Evolutionary conservation across 352 stramenopile genomes (phyloP), one percentile per base, ranked within the genome.

Genomic region (Peronospora belbahrii): DNA sequence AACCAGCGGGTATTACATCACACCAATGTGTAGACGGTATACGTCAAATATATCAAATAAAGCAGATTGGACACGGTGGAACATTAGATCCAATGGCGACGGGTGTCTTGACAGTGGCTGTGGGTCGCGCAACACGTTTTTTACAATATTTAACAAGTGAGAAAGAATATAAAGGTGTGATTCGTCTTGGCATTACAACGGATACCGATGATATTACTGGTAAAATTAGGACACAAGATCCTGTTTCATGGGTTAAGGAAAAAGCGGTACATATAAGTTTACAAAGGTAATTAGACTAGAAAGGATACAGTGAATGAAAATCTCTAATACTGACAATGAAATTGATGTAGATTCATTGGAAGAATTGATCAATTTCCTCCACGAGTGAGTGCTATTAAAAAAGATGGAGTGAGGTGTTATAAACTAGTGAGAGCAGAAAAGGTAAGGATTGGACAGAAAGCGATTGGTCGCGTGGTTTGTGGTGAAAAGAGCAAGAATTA

Each of bases 11-110:
- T 11, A 44, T 88, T 47, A 94, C 67, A 37, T 94, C 83, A 19
- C 81, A 93, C 50, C 65, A 76, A 37, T 91, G 80, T 56, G 81
- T 94, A 23, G 65, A 56, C 5, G 45, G 67, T 22, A 56, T 88
- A 41, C 78, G 83, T 28, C 80, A 77, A 36, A 56, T 88, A 33
- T 79, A 93, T 36, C 67, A 71, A 44, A 92, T 74, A 22, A 70
- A 65, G 14, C 74, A 78, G 33, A 68, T 94, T 8, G 83, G 83
- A 30, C 83, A 94, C 42, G 79, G 69, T 31, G 83, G 83, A 23
- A 94, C 83, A 45, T 62, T 94, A n/a, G 83, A 94, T 56, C 83
- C 83, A 8, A 92, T 94, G 79, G 83, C 83, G 14, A 93, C 81
- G 23, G 83, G 83, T 17, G 83, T 94, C 41, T 64, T 94, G 31